A percentile compares a stretch with the other conserved stretches of the same genome.
Conservation (phyloP, 768 basidiomycete genomes). For the Suillus occidentalis region DNA sequence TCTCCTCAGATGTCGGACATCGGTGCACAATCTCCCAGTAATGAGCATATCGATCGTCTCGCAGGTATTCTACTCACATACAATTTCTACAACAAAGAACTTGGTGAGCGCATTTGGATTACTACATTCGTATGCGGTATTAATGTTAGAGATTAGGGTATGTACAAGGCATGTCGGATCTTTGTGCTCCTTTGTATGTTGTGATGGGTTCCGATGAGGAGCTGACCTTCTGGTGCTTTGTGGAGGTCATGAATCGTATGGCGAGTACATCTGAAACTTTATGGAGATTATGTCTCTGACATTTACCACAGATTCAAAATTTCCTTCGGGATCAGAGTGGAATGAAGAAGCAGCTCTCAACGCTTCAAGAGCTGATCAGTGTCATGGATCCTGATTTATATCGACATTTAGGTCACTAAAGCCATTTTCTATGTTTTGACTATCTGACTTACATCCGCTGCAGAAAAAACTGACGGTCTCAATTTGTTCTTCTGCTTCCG, state of each 20-base stretch:
- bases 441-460: slow-evolving; percentile 15
- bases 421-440: neutral
- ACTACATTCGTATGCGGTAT: neutral
- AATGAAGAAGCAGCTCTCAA: slow-evolving; percentile 92
- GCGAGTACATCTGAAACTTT: slow-evolving; percentile 42
- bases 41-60: slow-evolving; percentile 90
- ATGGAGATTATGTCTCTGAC: slow-evolving; percentile 8
- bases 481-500: slow-evolving; percentile 99
- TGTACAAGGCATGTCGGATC: slow-evolving; percentile 98
- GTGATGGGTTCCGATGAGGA: slow-evolving; percentile 88
- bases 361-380: slow-evolving; percentile 85
- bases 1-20: slow-evolving; percentile 72
- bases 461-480: slow-evolving; percentile 85
- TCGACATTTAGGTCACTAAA: slow-evolving; percentile 69
- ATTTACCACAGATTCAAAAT: slow-evolving; percentile 73
- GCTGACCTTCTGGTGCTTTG: slow-evolving; percentile 95
- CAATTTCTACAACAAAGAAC: slow-evolving; percentile 84
- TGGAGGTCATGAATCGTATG: slow-evolving; percentile 93
- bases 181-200: slow-evolving; percentile 91
- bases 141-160: slow-evolving; percentile 58
- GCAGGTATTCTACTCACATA: slow-evolving; percentile 87
- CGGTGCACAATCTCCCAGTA: slow-evolving; percentile 85
- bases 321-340: slow-evolving; percentile 96
- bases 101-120: slow-evolving; percentile 54
- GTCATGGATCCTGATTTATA: slow-evolving; percentile 97